Evolutionary conservation across 116 monocot species (phyloP).

Genomic region (Phalaenopsis hybrid): DNA sequence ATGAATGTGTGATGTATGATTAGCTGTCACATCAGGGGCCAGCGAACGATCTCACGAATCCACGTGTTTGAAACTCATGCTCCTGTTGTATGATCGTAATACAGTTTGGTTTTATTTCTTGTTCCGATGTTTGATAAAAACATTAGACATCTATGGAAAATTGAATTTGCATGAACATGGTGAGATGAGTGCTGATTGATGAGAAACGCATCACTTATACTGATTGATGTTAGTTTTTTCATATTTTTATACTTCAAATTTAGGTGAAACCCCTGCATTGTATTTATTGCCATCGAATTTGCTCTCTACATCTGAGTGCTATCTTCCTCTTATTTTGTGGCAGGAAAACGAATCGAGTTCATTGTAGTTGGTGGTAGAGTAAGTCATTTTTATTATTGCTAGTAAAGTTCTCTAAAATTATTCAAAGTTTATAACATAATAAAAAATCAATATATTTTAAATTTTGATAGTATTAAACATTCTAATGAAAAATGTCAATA

Average conservation of each 20-base stretch:
- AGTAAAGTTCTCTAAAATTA: background rate
- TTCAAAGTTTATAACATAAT: background rate
- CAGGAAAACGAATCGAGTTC: conserved; percentile 93
- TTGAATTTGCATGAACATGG: background rate
- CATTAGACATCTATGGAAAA: background rate
- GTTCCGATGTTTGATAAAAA: background rate
- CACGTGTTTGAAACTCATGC: background rate
- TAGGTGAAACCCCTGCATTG: background rate
- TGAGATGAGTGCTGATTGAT: background rate
- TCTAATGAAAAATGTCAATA: too few species aligned
- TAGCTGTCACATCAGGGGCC: background rate
- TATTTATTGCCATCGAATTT: background rate
- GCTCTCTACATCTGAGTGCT: background rate
- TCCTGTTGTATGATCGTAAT: too few species aligned
- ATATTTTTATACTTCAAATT: background rate
- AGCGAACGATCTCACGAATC: background rate
- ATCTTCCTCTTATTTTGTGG: conserved; percentile 5
- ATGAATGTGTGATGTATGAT: too few species aligned
- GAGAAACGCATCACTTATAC: background rate
- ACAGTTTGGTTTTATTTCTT: too few species aligned
- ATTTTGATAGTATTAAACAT: too few species aligned
- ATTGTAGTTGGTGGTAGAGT: conserved; percentile 91
- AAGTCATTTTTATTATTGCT: conserved; percentile 16
- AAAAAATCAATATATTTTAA: too few species aligned
- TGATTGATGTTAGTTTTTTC: background rate